A percentile compares a stretch with the other conserved stretches of the same genome.
phyloP scores from a whole-genome alignment of 257 asterid genomes.

The Solanum rostratum region DNA sequence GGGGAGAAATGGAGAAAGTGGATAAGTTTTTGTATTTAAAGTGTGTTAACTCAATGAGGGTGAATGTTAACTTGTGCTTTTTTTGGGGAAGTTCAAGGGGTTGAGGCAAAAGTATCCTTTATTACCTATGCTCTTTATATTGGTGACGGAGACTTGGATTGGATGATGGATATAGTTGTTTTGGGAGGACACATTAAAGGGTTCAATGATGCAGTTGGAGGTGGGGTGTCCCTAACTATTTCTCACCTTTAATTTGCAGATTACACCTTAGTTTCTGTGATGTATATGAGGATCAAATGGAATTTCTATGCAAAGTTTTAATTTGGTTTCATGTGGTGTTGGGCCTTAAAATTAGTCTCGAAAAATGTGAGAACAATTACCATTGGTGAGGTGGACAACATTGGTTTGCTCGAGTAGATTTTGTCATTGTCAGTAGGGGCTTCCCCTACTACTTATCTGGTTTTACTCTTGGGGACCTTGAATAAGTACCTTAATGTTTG shows the following conservation, averaged over 20 bases:
- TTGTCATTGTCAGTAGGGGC: background rate
- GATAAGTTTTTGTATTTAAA: background rate
- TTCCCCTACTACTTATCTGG: background rate
- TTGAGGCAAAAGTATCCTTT: background rate
- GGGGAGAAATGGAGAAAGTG: background rate
- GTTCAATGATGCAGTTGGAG: background rate
- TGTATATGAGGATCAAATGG: background rate
- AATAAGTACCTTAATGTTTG: background rate
- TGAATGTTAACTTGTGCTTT: background rate
- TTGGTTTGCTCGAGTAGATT: background rate
- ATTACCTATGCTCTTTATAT: background rate
- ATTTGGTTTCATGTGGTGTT: background rate
- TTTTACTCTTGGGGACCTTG: background rate
- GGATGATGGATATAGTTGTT: background rate
- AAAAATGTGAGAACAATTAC: background rate
- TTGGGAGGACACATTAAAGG: background rate
- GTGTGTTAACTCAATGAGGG: background rate
- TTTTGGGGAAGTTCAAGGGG: background rate
- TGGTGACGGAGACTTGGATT: background rate
- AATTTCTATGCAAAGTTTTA: background rate
- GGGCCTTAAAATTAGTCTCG: background rate
- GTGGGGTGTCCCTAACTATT: background rate
- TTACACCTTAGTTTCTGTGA: background rate
- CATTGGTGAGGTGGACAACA: background rate
- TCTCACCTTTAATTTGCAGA: background rate